Evolutionary conservation across 805 yeast genomes (phyloP), one percentile per base, ranked within the genome.

Genomic region (Lachancea quebecensis): DNA sequence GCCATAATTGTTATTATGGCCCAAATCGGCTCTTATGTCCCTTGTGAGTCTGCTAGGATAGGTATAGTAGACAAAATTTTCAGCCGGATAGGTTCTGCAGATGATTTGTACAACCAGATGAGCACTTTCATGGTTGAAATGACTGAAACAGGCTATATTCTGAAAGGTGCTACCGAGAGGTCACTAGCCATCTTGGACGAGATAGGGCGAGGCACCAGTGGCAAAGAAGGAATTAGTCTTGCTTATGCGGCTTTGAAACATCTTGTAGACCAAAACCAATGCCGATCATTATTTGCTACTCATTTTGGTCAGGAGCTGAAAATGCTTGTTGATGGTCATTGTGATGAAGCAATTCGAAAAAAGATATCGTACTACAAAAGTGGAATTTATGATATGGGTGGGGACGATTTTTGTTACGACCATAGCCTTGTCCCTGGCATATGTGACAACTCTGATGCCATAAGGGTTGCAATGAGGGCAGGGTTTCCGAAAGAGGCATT

Each of bases 111-210:
- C 48, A 74, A 79, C 39, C 89, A 89, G 35, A 77, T 83, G 56
- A 83, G 93, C n/a, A 88, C 96, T 0, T 89, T 89, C 57, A 86
- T 88, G 95, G 86, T 84, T 12, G 96, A 89, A 56, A 87, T 89
- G 95, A 72, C 81, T 34, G 96, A 89, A 59, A 83, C 95, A 2
- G 78, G 87, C 2, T 66, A 71, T 37, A 87, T 89, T 31, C 60
- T 89, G 32, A 68, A 75, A 33, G 75, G 78, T 36, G 82, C 95
- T 8, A 82, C 93, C 0, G 53, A 67, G 1, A 67, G 73, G 31
- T 86, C 96, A 0, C 66, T 89, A 49, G 85, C 91, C 0, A 79
- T 89, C 17, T 69, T 89, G 45, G 96, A 89, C 63, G 96, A 89
- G 57, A 79, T 89, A 17, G 96, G 96, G 1, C 70, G 96, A 44